Evolutionary conservation across 768 basidiomycete species (phyloP), one percentile per base, ranked within the genome.

Genomic region (Neoboletus brunneissimus): DNA sequence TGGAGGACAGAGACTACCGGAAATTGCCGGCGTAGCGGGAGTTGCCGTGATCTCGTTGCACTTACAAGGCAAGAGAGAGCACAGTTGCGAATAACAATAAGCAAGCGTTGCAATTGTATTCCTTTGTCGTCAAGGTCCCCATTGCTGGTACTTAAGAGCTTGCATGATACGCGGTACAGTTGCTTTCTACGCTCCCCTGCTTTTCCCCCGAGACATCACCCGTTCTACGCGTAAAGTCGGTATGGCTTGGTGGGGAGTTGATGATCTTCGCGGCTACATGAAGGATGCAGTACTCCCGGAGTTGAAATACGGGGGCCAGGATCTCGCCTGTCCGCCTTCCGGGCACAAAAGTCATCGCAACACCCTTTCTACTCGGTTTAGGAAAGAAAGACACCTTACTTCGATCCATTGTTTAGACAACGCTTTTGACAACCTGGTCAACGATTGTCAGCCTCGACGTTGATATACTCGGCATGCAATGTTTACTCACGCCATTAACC

Each of bases 311-410:
- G 63, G 69, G 15, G 56, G 49, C 0, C 62, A 64, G 5, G 57
- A 59, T 16, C 50, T 62, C 13, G 43, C 34, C 9, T 57, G 56
- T 40, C 64, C 67, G 10, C 73, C 63, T 15, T 52, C 54, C 0
- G 70, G 70, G 12, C 64, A 73, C 56, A 75, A 75, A 51, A 75
- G 73, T 37, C 72, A 75, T 52, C 65, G 64, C 56, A 73, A 61
- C 51, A 69, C 67, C 15, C 68, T 73, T 48, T 64, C 72, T n/a
- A 64, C 68, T 54, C 68, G 72, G n/a, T 69, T 65, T 52, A 63
- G 60, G 53, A 68, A 67, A 37, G 62, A 64, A 53, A 70, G 70
- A 35, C 73, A 75, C 45, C 59, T 75, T 45, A 59, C 65, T 34
- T 62, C 62, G 18, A 74, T 73, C 42, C 58, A 64, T 35, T 62